These are phyloP conservation scores for Cladosporium sp. DNA, from an alignment of 2,329 filamentous ascomycete genomes.

Conservation along the genomic window DNA sequence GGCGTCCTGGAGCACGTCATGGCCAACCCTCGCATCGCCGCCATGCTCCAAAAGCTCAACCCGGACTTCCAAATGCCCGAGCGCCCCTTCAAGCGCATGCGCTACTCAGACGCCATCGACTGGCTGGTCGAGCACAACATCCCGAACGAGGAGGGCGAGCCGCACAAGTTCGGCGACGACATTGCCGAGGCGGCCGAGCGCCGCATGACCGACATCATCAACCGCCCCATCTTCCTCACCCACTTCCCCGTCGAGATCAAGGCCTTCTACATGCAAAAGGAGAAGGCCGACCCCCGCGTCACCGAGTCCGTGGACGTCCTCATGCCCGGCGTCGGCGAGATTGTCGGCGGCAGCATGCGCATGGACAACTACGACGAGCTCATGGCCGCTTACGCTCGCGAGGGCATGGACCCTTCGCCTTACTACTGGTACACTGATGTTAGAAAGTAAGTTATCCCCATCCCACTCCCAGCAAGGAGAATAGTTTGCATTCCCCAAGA, in stretches of 20 bases:
- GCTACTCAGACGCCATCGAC: slow-evolving; percentile 86
- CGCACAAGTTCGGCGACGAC: slow-evolving; percentile 90
- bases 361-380: slow-evolving; percentile 88
- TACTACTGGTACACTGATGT: slow-evolving; percentile 99
- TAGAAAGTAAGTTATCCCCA: slow-evolving; percentile 55
- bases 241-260: slow-evolving; percentile 98
- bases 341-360: slow-evolving; percentile 94
- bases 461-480: no score
- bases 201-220: slow-evolving; percentile 94
- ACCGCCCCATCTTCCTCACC: slow-evolving; percentile 89
- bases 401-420: slow-evolving; percentile 75
- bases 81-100: slow-evolving; percentile 90
- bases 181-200: slow-evolving; percentile 97
- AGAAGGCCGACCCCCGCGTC: slow-evolving; percentile 69
- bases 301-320: slow-evolving; percentile 86
- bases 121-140: slow-evolving; percentile 92
- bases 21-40: slow-evolving; percentile 66
- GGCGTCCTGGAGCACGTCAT: slow-evolving; percentile 75
- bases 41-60: slow-evolving; percentile 80
- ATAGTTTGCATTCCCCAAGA: no score
- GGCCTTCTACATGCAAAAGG: slow-evolving; percentile 98
- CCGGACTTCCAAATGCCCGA: slow-evolving; percentile 77
- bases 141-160: slow-evolving; percentile 84
- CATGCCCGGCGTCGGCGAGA: slow-evolving; percentile 95
- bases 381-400: slow-evolving; percentile 78